These are phyloP conservation scores for Daphne laureola DNA, from an alignment of 441 rosid species.

Conservation along the genomic window DNA sequence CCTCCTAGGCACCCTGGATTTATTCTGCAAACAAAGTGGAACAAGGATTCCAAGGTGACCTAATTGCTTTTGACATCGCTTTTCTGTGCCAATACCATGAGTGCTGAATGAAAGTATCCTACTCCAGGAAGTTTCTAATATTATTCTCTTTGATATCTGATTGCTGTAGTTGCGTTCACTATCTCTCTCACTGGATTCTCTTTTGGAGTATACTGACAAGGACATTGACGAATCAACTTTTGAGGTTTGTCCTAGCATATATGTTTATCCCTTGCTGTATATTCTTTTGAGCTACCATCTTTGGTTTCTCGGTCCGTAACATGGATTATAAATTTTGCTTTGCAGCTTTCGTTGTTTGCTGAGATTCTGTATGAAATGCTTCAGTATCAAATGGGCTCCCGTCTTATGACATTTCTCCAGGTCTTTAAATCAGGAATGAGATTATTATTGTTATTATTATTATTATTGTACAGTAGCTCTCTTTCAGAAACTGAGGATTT, in stretches of 20 bases:
- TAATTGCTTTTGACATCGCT: constrained; percentile 6
- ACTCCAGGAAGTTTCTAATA: constrained; percentile 1
- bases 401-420: constrained; percentile 75
- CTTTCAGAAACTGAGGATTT: constrained; percentile 4
- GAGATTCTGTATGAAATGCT: constrained; percentile 91
- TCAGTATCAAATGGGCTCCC: constrained; percentile 91
- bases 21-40: constrained; percentile 52
- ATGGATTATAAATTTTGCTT: neutral
- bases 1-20: constrained; percentile 78
- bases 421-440: constrained; percentile 29
- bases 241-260: constrained; percentile 46
- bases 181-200: constrained; percentile 86
- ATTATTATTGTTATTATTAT: constrained; percentile 10
- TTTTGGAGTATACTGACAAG: constrained; percentile 84
- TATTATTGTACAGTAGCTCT: constrained; percentile 11
- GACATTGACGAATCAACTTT: constrained; percentile 84
- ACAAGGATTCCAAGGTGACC: constrained; percentile 68
- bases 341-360: constrained; percentile 92
- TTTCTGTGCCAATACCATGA: neutral
- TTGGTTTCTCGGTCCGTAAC: neutral
- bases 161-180: constrained; percentile 58
- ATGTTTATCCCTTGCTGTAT: constrained; percentile 9
- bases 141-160: neutral
- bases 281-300: constrained; percentile 1
- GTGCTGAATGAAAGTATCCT: constrained; percentile 1